Evolutionary conservation across 179 eudicot species (phyloP), one percentile per base, ranked within the genome.

Genomic region (Silene vulgaris): DNA sequence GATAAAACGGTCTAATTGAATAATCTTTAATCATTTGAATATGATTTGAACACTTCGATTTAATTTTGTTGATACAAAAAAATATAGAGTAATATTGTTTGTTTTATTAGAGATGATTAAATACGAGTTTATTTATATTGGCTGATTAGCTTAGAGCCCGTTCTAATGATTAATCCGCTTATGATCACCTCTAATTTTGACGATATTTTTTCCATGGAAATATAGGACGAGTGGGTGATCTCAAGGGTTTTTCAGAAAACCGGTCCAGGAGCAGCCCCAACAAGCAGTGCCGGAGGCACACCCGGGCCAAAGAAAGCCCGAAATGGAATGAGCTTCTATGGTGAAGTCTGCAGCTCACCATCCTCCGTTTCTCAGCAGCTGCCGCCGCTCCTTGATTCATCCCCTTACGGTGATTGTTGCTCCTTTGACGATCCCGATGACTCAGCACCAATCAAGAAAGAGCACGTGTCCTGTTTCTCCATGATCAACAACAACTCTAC

Each of bases 381-480:
- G 35, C 97, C 97, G 1, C 88, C 91, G 0, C 90, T 90, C 9
- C 91, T 89, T 0, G 97, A 92, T 75, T 77, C 91, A 11, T 85
- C 93, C 5, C 78, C 91, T 0, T 86, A 75, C 73, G 43, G 83
- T 17, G 86, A 85, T 13, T 79, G 79, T 77, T 86, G 84, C 74
- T 88, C 91, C 64, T 85, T 69, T 76, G 80, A 80, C 68, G 74
- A 60, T 4, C 12, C 62, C 40, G 50, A 56, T 72, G 75, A 79
- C 48, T 45, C 48, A 5, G 7, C 61, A 28, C 16, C 81, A 8
- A 45, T 75, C 73, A 16, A 79, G 30, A 84, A 85, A 76, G 89
- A 88, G 98, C 98, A 94, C 97, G 98, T 94, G 96, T 86, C 98
- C 97, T 94, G 98, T 92, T 94, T 94, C 98, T 94, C 98, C 98